Conservation (phyloP, 371 early-diverging fungal species). For the Rhizopus stolonifer region DNA sequence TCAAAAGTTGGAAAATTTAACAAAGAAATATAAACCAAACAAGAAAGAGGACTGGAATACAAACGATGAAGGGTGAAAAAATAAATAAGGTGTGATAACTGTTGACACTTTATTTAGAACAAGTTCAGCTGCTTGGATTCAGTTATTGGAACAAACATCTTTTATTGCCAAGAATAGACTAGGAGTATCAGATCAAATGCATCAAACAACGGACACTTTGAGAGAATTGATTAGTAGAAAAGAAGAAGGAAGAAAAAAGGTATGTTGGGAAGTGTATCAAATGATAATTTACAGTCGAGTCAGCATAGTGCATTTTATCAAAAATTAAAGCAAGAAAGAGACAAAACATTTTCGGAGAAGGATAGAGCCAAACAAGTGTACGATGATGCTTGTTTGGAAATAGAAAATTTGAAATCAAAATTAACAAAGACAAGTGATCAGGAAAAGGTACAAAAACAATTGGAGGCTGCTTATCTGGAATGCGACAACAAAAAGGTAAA, state of each 20-base stretch:
- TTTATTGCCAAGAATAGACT: conserved; percentile 57
- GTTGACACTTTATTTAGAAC: conserved; percentile 11
- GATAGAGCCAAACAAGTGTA: conserved; percentile 72
- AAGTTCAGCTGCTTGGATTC: conserved; percentile 45
- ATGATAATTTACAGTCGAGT: not conserved
- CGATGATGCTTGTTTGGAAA: conserved; percentile 69
- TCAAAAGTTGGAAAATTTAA: conserved; percentile 66
- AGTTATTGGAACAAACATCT: conserved; percentile 60
- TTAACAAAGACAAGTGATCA: conserved; percentile 32
- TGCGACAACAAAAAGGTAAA: conserved; percentile 83
- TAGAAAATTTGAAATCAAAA: conserved; percentile 50
- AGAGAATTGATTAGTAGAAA: conserved; percentile 57
- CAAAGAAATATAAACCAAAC: conserved; percentile 55
- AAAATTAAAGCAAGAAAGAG: conserved; percentile 63
- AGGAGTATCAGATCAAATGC: conserved; percentile 58
- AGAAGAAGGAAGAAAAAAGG: conserved; percentile 79
- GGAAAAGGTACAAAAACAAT: conserved; percentile 51
- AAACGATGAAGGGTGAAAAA: conserved; percentile 19
- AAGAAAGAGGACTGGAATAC: conserved; percentile 39
- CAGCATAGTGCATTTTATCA: conserved; percentile 72
- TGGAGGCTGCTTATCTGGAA: conserved; percentile 69
- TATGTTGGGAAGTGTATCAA: conserved; percentile 15
- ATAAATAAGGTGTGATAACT: too few species aligned
- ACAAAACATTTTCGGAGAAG: conserved; percentile 64
- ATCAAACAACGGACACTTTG: conserved; percentile 51